Evolutionary conservation across 192 early-diverging fungal genomes (phyloP), one percentile per base, ranked within the genome.

Genomic region (Backusella luteola): DNA sequence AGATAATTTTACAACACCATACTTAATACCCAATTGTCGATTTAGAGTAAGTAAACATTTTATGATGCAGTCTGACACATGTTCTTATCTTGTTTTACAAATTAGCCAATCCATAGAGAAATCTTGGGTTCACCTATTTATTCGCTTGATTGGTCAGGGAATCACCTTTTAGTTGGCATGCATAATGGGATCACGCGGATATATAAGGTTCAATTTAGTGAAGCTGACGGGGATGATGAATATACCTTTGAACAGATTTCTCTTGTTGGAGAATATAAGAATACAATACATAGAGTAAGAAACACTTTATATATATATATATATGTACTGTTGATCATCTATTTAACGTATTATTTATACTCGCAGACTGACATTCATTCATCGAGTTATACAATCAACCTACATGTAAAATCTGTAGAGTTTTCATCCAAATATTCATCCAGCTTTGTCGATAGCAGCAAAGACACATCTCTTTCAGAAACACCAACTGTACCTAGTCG

Each of bases 121-220:
- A 66, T 4, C 15, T 26, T 68, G 35, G 23, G 39, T 52, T 39
- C 52, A 4, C 78, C 78, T 6, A 75, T 79, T 14, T 23, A 79
- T 21, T 79, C 78, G 0, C 38, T 79, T 15, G 73, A 69, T 34
- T 71, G 69, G 41, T 67, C 59, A 26, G 53, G 59, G 11, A 66
- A 75, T 0, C 52, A 41, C 35, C 17, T 75, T 23, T 52, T 79
- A 12, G 69, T 75, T 34, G 78, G 78, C 4, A 69, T 63, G 6
- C 63, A 75, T 1, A 35, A 71, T 38, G 74, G 74, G 4, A 66
- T 41, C 6, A 59, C 63, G 1, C 66, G 38, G 15, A 32, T 79
- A 8, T 69, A 71, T 32, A 69, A 53, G 14, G 29, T 72, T 44
- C 29, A 74, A 23, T 36, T 42, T 1, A 23, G 8, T 26, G 26